Evolutionary conservation across 1,284 basidiomycete species (phyloP).

Genomic region (Phlebopus sp.): DNA sequence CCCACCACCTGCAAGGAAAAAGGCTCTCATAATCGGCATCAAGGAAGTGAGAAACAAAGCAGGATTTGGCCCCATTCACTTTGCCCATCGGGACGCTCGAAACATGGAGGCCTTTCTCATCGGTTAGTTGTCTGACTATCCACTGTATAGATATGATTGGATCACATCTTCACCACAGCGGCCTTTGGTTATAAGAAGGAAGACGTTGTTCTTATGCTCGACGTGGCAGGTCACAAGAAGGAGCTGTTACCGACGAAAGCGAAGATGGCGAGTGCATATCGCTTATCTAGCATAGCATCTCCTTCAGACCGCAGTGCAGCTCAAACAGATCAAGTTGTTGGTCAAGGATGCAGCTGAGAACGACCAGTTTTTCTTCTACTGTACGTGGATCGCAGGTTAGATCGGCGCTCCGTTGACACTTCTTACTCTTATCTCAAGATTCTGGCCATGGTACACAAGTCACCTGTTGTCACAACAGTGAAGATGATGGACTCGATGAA

Average conservation of each 20-base stretch:
- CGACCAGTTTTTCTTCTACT: slow-evolving; percentile 7
- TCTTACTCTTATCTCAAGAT: slow-evolving; percentile 5
- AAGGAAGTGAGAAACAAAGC: background rate
- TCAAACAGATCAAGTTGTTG: background rate
- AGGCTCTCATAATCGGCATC: slow-evolving; percentile 6
- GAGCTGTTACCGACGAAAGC: background rate
- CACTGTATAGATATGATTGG: too few relatives aligned
- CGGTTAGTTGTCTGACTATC: background rate
- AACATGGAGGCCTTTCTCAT: slow-evolving; percentile 1
- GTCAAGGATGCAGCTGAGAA: slow-evolving; percentile 2
- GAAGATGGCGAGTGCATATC: background rate
- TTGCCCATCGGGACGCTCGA: slow-evolving; percentile 1
- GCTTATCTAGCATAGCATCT: background rate
- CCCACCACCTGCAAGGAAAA: slow-evolving; percentile 1
- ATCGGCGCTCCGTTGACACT: background rate
- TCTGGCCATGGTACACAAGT: slow-evolving; percentile 29
- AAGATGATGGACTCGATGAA: slow-evolving; percentile 34
- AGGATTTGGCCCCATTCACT: background rate
- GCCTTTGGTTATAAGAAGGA: background rate
- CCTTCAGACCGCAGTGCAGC: background rate
- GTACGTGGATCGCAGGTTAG: background rate
- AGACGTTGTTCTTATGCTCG: slow-evolving; percentile 1
- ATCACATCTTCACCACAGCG: too few relatives aligned
- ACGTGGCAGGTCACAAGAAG: background rate
- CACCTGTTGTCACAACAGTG: slow-evolving; percentile 17